Percentiles rank a stretch among this genome's conserved stretches.
Conservation (phyloP, 1,139 yeast genomes). For the Groenewaldozyma sp. region DNA sequence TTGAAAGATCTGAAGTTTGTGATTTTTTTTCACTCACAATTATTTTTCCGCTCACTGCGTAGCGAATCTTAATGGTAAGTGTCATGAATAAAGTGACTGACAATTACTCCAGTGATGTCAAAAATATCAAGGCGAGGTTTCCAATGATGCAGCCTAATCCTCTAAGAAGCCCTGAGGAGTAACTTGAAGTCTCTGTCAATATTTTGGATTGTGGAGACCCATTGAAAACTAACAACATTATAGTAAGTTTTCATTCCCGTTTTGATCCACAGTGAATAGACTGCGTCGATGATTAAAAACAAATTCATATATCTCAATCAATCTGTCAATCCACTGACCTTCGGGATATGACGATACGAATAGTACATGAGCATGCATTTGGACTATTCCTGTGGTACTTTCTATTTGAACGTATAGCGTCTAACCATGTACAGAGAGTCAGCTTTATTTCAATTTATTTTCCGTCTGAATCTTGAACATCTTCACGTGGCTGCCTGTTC, state of each 20-base stretch:
- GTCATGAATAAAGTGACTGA: too few species aligned
- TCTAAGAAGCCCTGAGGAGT: conserved; percentile 26
- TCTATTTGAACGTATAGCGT: too few species aligned
- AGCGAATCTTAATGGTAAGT: conserved; percentile 1
- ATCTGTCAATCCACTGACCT: conserved; percentile 30
- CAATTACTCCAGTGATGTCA: conserved; percentile 13
- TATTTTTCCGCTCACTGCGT: conserved; percentile 1
- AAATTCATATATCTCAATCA: conserved; percentile 21
- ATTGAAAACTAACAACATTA: too few species aligned
- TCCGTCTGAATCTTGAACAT: neutral
- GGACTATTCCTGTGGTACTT: too few species aligned
- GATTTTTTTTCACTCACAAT: neutral
- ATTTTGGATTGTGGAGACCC: too few species aligned
- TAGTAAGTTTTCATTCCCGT: too few species aligned
- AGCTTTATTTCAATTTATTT: neutral
- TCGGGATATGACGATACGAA: conserved; percentile 1
- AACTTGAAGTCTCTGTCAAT: neutral
- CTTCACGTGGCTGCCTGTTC: conserved; percentile 31
- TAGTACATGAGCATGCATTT: neutral
- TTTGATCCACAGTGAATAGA: neutral
- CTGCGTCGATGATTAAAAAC: conserved; percentile 3
- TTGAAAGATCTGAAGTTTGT: too few species aligned
- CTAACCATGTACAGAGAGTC: too few species aligned
- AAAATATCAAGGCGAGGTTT: conserved; percentile 13
- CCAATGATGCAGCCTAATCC: conserved; percentile 17